These are phyloP conservation scores for Perkinsus olseni DNA, from an alignment of 169 alveolate species.

Conservation along the genomic window DNA sequence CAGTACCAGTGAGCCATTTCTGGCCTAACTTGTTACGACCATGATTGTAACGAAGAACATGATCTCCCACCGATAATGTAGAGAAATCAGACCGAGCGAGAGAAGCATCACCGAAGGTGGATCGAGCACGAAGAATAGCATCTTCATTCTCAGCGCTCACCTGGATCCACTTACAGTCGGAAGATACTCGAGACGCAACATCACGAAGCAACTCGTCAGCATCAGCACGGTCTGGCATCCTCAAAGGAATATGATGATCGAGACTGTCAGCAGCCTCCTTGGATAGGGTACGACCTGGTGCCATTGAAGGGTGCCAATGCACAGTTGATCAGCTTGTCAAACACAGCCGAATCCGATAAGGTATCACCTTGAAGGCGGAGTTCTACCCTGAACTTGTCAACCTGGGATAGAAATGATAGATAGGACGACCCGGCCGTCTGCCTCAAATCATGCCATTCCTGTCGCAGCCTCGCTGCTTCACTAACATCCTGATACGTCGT, in stretches of 20 bases:
- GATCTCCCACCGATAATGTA: neutral
- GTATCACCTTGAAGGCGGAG: neutral
- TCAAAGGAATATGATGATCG: neutral
- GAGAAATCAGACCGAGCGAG: neutral
- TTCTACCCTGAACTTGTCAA: neutral
- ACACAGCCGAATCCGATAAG: neutral
- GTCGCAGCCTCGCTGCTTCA: neutral
- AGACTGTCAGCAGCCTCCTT: neutral
- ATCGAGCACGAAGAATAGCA: neutral
- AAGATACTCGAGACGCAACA: neutral
- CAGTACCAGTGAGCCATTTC: neutral
- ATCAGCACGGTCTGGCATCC: neutral
- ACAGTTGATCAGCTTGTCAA: neutral
- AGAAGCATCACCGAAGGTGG: neutral
- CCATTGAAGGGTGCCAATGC: neutral
- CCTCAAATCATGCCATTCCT: neutral
- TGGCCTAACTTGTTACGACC: neutral
- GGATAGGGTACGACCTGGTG: neutral
- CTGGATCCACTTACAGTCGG: neutral
- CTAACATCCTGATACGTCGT: neutral
- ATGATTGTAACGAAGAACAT: neutral
- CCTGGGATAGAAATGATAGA: neutral
- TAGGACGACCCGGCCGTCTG: neutral
- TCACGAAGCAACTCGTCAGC: neutral
- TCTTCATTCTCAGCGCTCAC: neutral